Evolutionary conservation across 805 yeast genomes (phyloP), one percentile per base, ranked within the genome.

Genomic region (Teunomyces lycoperdinae): DNA sequence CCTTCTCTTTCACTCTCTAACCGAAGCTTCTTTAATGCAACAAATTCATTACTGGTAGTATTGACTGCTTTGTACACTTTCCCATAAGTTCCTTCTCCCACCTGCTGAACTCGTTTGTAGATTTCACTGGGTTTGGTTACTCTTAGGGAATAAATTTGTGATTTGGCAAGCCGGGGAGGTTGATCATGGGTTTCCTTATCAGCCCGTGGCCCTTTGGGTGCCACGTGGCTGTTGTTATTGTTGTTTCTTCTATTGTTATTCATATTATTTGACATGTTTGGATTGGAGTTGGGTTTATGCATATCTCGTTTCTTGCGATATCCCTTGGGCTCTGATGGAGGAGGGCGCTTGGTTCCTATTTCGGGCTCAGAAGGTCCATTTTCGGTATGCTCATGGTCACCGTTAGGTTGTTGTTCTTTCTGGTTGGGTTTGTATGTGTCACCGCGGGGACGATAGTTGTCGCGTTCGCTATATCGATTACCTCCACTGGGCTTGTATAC

Each of bases 51-150:
- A 0, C 96, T 88, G 4, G 80, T 70, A 11, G 69, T 68, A 62
- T 94, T 90, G 43, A 73, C 74, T 0, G 97, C 96, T 61, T 90
- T 89, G 70, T 87, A 90, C 16, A 94, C 99, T 63, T 89, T 90
- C 14, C 99, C 99, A 64, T 94, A 94, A 0, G 98, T 94, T 8
- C 99, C 99, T 67, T 94, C 98, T n/a, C 99, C 99, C 4, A 94
- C 98, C 62, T 94, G 98, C 35, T 80, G 77, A 1, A 88, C 80
- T 46, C 91, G 73, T 53, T 85, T 84, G 63, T 86, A 89, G 2
- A 79, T 62, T 9, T 76, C 75, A 1, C 64, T 56, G 5, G 63
- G 49, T 28, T 68, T 58, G 1, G 45, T 50, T 4, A 61, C 53
- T 48, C 62, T 63, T 2, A 71, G 50, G 53, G 67, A 61, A 50